Conservation (phyloP, 2,329 filamentous ascomycete genomes). For the Botrytis fragariae region DNA sequence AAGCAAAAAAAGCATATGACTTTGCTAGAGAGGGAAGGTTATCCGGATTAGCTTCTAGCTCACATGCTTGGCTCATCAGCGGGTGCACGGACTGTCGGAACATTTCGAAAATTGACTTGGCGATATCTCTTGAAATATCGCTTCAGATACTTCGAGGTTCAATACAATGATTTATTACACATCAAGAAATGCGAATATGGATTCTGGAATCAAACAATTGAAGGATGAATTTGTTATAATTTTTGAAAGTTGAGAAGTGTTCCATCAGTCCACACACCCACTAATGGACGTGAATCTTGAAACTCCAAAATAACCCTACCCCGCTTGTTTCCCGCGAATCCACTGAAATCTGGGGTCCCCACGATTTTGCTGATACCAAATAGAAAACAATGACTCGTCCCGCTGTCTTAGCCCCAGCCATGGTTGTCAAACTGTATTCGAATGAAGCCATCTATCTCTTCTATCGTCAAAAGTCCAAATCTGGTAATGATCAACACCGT, state of each 20-base stretch:
- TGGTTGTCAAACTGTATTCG: background rate
- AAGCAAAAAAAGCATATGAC: background rate
- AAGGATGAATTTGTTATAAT: background rate
- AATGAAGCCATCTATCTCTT: background rate
- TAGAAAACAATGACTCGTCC: background rate
- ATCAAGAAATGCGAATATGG: background rate
- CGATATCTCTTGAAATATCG: background rate
- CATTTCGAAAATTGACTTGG: background rate
- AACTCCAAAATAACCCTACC: background rate
- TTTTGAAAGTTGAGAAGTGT: background rate
- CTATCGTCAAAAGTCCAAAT: no score
- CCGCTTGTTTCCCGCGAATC: background rate
- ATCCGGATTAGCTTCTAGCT: background rate
- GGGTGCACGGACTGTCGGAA: background rate
- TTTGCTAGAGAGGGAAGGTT: background rate
- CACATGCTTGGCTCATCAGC: background rate
- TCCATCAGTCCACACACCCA: background rate
- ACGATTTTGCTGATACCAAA: background rate
- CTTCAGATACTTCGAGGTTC: background rate
- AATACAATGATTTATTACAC: background rate
- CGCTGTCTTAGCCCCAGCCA: background rate
- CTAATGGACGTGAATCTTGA: background rate
- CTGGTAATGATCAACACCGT: background rate
- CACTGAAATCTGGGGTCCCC: conserved; percentile 10
- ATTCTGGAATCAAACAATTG: background rate